Evolutionary conservation across 176 grass and related monocot species (phyloP).

Genomic region (Carex scoparia): DNA sequence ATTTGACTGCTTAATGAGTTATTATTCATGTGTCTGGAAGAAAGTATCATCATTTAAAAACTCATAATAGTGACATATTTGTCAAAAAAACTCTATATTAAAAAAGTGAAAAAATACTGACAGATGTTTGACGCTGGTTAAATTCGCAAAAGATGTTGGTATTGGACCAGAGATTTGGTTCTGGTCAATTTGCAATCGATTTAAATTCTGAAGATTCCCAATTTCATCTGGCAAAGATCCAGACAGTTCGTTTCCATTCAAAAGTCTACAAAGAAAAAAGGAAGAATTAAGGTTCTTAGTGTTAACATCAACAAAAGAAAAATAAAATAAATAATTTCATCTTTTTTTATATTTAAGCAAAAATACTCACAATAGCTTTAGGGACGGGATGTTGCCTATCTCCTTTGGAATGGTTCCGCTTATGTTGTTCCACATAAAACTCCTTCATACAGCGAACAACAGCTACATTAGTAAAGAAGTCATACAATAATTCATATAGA

Average conservation of each 20-base stretch:
- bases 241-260: constrained; percentile 80
- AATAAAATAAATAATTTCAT: background rate
- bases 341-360: background rate
- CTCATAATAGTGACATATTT: constrained; percentile 10
- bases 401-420: constrained; percentile 87
- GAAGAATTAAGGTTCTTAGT: constrained; percentile 16
- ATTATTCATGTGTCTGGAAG: constrained; percentile 89
- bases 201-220: constrained; percentile 54
- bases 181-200: constrained; percentile 78
- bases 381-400: constrained; percentile 62
- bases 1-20: constrained; percentile 96
- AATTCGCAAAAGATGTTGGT: constrained; percentile 81
- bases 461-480: constrained; percentile 2
- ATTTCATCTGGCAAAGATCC: constrained; percentile 85
- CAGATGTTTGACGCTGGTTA: constrained; percentile 61
- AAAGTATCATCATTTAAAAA: constrained; percentile 22
- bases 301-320: background rate
- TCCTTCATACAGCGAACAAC: constrained; percentile 37
- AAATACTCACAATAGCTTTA: constrained; percentile 68
- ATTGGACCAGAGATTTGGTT: constrained; percentile 80
- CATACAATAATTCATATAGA: background rate
- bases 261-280: constrained; percentile 46
- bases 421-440: constrained; percentile 97
- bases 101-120: constrained; percentile 37
- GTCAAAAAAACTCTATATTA: background rate